Evolutionary conservation across 805 yeast genomes (phyloP), one percentile per base, ranked within the genome.

Genomic region (Peterozyma xylosa): DNA sequence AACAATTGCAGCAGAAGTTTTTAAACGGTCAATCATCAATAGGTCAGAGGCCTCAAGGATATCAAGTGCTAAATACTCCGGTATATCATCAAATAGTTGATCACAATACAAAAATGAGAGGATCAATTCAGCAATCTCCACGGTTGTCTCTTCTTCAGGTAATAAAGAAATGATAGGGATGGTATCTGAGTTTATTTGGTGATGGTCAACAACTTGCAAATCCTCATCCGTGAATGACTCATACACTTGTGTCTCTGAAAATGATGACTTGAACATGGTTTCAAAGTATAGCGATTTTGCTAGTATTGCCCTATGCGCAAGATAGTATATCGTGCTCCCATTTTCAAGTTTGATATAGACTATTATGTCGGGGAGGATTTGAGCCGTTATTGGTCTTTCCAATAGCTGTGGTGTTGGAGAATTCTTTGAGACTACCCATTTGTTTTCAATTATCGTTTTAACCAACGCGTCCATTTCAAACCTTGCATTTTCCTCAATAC

Each of bases 281-380:
- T 70, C 75, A 53, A 76, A 86, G 57, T 81, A 85, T 37, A 76
- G 82, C 2, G 85, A 74, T 35, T 89, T 62, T 5, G 71, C 59
- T 18, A 86, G 55, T 40, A 85, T 71, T 0, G 85, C 70, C 36
- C 80, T 66, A 57, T 86, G 86, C 5, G 71, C 78, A 1, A 91
- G 90, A 53, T 77, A 84, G 46, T 67, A 69, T 0, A 58, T 53
- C 39, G 56, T 36, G 3, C 33, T 39, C 7, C 35, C 37, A 30
- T 50, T 42, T 18, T 64, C 53, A 9, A 52, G 39, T 5, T 50
- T 48, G 6, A 69, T 67, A 1, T 68, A 52, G 1, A 80, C 39
- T 1, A 76, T 63, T 0, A 74, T 53, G 58, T 82, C 87, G 27
- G 27, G 27, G 7, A 21, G 27, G 7, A 21, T 21, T 7, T 21